Base-by-base conservation (phyloP, 805 yeast genomes). In the Ogataea methanolica region DNA sequence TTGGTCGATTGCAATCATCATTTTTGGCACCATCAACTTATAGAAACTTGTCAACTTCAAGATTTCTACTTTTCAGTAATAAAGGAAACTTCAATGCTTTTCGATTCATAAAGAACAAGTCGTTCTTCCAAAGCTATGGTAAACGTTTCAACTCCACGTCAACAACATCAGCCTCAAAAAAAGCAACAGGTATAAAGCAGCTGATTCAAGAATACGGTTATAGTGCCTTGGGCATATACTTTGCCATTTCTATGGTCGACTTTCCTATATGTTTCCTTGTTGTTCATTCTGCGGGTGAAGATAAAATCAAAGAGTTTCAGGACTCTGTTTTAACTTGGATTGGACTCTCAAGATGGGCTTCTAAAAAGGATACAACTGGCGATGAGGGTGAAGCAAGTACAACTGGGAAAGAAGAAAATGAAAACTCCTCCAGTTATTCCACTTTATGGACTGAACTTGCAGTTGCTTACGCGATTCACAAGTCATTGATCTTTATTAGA, bases 381-480 rank as follows among this genome's bases (percentile, higher is more conserved):
- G 59, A 57, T 16, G 41, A 54, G 9, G 63, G 60, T 19, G 47
- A 51, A 6, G 46, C 47, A 8, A 51, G 43, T n/a, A n/a, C n/a
- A n/a, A n/a, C n/a, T 15, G 46, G 48, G 1, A 52, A 51, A 9
- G 51, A 50, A 11, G 58, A 40, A 23, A 48, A 55, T 33, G 47
- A 58, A 21, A 49, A 51, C 19, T 23, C 26, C 7, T 23, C 26
- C 26, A 7, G 7, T 23, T 23, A 23, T 23, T 60, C 66, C 7
- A 73, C 83, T 47, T 63, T 89, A 61, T 62, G 88, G 75, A 85
- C 97, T 0, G 97, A 92, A 66, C 80, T 89, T 56, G 82, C 87
- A 12, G 77, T 94, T 44, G 98, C 98, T 0, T 94, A 94, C 63
- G 96, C 96, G 2, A 71, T 94, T 41, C 98, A 94, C 71, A 94